Evolutionary conservation across 1,139 yeast species (phyloP), one percentile per base, ranked within the genome.

Genomic region (Pichia sp.): DNA sequence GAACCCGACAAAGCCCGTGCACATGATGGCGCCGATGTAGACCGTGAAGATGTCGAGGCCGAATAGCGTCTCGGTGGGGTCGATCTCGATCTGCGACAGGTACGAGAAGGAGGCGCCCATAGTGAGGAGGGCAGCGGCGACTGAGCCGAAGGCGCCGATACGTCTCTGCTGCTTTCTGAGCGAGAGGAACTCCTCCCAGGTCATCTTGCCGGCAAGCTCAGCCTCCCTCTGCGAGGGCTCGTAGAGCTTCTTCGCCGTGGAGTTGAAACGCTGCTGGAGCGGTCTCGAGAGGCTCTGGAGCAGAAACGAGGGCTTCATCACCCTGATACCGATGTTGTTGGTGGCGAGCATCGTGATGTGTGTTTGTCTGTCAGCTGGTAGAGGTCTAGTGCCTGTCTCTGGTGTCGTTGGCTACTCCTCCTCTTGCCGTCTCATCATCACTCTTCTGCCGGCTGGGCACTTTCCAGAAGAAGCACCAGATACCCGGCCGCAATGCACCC

Each of bases 41-140:
- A 89, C 87, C 69, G 87, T 80, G 60, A 88, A 74, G 13, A 96
- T 91, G 66, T 93, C 99, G 59, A 91, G 75, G 7, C 99, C 97
- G 67, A 87, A 79, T 44, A 90, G 78, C 8, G 65, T 64, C 65
- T 87, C 85, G 49, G 96, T 89, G 39, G 90, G 85, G 65, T 88
- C 96, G 55, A 93, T 80, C 62, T 86, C 91, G 58, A 87, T 74
- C 63, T 87, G 86, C 39, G 96, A 85, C 55, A 91, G 74, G 63
- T 82, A 84, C 1, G 80, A 80, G 80, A 93, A 87, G 2, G 97
- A 86, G 4, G 76, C 66, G n/a, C 77, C 73, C 25, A 88, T 81
- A 3, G 95, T 93, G 4, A 77, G 64, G 16, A 85, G 51, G 0
- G 95, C 87, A 2, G 96, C 83, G 52, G 83, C 65, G 12, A 59